phyloP scores from a whole-genome alignment of 1,284 basidiomycete species.

The Ustilago nuda region DNA sequence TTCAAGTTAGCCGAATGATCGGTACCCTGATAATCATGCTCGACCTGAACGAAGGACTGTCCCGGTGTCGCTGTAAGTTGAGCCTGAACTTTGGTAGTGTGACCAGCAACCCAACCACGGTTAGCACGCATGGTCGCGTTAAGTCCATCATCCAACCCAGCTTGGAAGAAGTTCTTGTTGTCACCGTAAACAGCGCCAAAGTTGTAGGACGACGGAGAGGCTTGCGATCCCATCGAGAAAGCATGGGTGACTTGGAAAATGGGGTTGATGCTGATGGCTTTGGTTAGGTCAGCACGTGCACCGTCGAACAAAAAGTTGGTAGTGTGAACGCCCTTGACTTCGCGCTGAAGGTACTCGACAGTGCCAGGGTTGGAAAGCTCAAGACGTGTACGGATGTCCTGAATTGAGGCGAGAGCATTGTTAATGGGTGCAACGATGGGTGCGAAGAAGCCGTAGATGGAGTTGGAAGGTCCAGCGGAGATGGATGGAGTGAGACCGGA shows the following conservation, averaged over 20 bases:
- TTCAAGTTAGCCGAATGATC: constrained; percentile 91
- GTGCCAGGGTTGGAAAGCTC: constrained; percentile 66
- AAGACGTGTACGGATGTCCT: constrained; percentile 57
- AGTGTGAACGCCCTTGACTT: constrained; percentile 79
- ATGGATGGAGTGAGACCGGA: constrained; percentile 44
- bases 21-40: constrained; percentile 91
- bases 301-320: constrained; percentile 98
- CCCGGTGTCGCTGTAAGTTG: constrained; percentile 75
- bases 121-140: constrained; percentile 90
- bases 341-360: constrained; percentile 63
- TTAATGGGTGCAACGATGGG: constrained; percentile 56
- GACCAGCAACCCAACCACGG: constrained; percentile 83
- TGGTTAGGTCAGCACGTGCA: constrained; percentile 92
- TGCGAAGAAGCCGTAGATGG: constrained; percentile 55
- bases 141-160: constrained; percentile 91
- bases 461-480: constrained; percentile 45
- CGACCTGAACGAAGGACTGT: constrained; percentile 76
- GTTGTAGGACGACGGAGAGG: constrained; percentile 79
- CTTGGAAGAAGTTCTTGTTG: constrained; percentile 85
- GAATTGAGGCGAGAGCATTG: constrained; percentile 39
- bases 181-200: constrained; percentile 94
- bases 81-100: constrained; percentile 88
- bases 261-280: constrained; percentile 90
- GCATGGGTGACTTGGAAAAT: constrained; percentile 98
- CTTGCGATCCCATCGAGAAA: constrained; percentile 80